Base-by-base conservation (phyloP, 331 rosid genomes). In the Quercus tomentella region DNA sequence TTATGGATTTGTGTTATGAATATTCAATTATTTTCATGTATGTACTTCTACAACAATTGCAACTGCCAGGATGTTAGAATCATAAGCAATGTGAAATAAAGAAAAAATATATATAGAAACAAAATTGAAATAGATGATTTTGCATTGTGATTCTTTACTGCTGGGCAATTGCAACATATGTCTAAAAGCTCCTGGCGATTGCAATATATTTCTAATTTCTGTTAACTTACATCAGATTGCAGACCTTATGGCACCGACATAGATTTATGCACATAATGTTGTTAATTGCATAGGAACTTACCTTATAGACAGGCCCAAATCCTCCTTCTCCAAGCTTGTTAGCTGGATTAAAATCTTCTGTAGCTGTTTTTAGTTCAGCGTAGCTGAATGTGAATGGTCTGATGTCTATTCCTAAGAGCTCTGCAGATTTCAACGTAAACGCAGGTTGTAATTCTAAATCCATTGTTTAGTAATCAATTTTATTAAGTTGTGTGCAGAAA, bases 271-370 rank as follows among this genome's bases (percentile, higher is more conserved):
- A 45, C 17, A 45, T 11, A 0, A 45, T 12, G 5, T 45, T 3
- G 16, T 45, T 3, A 0, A 45, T 45, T 0, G 54, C 52, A 5
- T 74, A 66, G 62, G 72, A 12, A 31, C 18, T 79, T 81, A 88
- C 94, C 96, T 88, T 90, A 61, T 78, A 89, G 75, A 94, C 98
- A 58, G 91, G 93, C 79, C 98, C 97, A 79, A 93, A 93, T 82
- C 97, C 98, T 83, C 98, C 98, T 76, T 94, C 98, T 74, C 98
- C 94, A 63, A 92, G 89, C 82, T 92, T 94, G 61, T 92, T 92
- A 56, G 77, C 82, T 49, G 71, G 30, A 83, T 78, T 77, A 45
- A 92, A 90, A 76, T 94, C 97, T 81, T 84, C 79, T 22, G 97
- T 94, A 62, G 97, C 94, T 58, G 75, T 80, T 87, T 31, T 88